These are phyloP conservation scores for Stylonectria norvegica DNA, from an alignment of 2,329 filamentous ascomycete species.

Conservation along the genomic window DNA sequence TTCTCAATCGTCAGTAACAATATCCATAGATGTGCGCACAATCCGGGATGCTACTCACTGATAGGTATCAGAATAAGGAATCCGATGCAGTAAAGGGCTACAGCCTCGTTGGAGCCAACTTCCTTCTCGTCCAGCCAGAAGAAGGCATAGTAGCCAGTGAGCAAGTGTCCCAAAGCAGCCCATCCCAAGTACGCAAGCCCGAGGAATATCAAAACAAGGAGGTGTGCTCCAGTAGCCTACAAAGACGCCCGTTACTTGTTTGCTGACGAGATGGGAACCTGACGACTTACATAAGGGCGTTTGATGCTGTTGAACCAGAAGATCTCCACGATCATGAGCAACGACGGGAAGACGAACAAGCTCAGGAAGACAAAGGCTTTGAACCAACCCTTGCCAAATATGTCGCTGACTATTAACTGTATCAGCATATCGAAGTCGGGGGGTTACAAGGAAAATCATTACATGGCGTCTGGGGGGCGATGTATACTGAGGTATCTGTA, in stretches of 20 bases:
- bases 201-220: constrained; percentile 39
- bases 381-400: constrained; percentile 48
- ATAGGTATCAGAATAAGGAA: constrained; percentile 44
- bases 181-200: constrained; percentile 47
- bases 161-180: constrained; percentile 44
- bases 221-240: constrained; percentile 44
- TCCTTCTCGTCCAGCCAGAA: constrained; percentile 49
- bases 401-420: constrained; percentile 39
- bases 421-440: too few species aligned
- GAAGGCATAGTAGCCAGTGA: constrained; percentile 46
- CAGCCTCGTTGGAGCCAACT: constrained; percentile 42
- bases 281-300: constrained; percentile 42
- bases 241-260: constrained; percentile 13
- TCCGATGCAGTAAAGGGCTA: constrained; percentile 41
- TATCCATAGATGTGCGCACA: not conserved
- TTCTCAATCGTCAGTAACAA: constrained; percentile 24
- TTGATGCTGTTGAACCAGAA: constrained; percentile 52
- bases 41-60: constrained; percentile 36
- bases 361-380: constrained; percentile 46
- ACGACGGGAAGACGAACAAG: constrained; percentile 41
- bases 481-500: too few species aligned
- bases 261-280: fast-evolving
- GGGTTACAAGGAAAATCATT: constrained; percentile 4
- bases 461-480: too few species aligned
- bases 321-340: constrained; percentile 45